Percentiles rank a stretch among this genome's conserved stretches.
phyloP scores from a whole-genome alignment of 106 monocot species.

The Dioscorea zingiberensis region DNA sequence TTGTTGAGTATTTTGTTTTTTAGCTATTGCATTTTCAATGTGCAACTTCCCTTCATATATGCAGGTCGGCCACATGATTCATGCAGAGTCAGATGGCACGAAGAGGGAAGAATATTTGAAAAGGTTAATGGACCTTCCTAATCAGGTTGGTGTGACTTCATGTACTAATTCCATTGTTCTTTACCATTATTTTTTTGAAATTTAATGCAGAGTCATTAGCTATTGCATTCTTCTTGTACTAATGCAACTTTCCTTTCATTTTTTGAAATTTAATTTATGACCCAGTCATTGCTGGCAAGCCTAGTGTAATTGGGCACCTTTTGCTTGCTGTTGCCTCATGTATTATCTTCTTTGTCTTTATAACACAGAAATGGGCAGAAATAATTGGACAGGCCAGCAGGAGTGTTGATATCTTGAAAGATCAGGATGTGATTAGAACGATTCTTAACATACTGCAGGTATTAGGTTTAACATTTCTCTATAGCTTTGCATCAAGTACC shows the following conservation, averaged over 20 bases:
- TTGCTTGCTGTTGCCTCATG: no score
- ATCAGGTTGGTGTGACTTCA: conserved; percentile 41
- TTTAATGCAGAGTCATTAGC: conserved; percentile 20
- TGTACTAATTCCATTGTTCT: no score
- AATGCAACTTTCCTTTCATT: background rate
- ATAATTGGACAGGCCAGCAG: conserved; percentile 91
- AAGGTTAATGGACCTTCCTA: conserved; percentile 97
- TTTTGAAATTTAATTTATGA: background rate
- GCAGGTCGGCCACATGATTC: conserved; percentile 98
- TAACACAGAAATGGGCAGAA: conserved; percentile 88
- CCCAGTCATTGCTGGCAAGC: background rate
- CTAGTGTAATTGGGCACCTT: no score
- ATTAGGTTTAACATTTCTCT: conserved; percentile 1
- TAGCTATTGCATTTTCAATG: no score
- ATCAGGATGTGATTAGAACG: conserved; percentile 84
- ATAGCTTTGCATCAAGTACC: no score
- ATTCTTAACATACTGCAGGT: conserved; percentile 99
- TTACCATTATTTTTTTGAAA: no score
- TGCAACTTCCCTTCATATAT: background rate
- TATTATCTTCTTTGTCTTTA: background rate
- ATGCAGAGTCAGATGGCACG: conserved; percentile 76
- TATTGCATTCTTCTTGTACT: background rate
- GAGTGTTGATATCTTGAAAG: conserved; percentile 91
- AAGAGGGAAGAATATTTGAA: conserved; percentile 95
- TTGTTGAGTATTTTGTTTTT: no score